These are phyloP conservation scores for Phialophora verrucosa DNA, from an alignment of 2,329 filamentous ascomycete species.

Conservation along the genomic window DNA sequence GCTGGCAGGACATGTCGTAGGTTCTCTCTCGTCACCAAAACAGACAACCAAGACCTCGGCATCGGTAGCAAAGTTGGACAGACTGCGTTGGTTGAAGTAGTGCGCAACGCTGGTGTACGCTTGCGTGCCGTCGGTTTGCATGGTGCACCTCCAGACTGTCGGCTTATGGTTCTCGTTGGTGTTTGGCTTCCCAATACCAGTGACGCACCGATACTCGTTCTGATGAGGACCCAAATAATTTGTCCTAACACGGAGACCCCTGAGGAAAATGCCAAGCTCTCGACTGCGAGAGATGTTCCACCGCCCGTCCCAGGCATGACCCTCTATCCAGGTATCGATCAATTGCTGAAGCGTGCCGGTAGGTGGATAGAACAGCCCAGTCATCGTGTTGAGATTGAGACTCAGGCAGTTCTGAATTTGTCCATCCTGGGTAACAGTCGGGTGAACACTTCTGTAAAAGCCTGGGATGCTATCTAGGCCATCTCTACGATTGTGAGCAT, in stretches of 20 bases:
- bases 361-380: conserved; percentile 21
- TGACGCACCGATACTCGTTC: not conserved
- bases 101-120: not conserved
- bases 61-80: not conserved
- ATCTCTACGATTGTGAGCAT: not conserved
- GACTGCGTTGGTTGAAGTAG: not conserved
- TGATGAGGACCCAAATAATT: not conserved
- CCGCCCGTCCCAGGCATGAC: not conserved
- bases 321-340: conserved; percentile 13
- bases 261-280: conserved; percentile 16
- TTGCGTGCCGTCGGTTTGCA: not conserved
- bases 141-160: not conserved
- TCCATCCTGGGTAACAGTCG: conserved; percentile 1
- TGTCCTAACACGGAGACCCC: conserved; percentile 22
- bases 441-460: conserved; percentile 23
- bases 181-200: not conserved
- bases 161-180: not conserved
- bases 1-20: conserved; percentile 12
- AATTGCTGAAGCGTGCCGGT: conserved; percentile 16
- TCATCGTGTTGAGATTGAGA: conserved; percentile 30
- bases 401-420: not conserved
- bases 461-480: conserved; percentile 14
- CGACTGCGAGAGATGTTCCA: not conserved
- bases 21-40: conserved; percentile 1
- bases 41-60: conserved; percentile 9